Percentiles rank a stretch among this genome's conserved stretches.
These are phyloP conservation scores for Canariomyces notabilis DNA, from an alignment of 2,329 filamentous ascomycete species.

Conservation along the genomic window DNA sequence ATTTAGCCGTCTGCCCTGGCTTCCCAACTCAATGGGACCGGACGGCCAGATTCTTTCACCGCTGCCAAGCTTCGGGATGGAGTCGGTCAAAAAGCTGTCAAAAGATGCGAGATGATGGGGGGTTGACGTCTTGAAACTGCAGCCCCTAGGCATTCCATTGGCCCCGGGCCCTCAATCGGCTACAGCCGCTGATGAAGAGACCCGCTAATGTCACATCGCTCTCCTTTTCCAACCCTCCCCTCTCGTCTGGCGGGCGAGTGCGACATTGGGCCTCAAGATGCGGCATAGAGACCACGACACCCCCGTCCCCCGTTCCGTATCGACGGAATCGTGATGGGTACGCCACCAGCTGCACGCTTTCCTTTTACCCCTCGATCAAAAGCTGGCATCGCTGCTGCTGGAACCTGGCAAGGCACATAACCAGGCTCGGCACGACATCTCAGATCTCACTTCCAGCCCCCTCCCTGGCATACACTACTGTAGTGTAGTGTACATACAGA, in stretches of 20 bases:
- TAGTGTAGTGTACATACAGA: too few species aligned
- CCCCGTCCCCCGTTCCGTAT: neutral
- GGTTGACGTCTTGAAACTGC: neutral
- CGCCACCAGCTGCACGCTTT: neutral
- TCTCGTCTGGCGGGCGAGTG: constrained; percentile 1
- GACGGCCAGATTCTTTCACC: too few species aligned
- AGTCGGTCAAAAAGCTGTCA: too few species aligned
- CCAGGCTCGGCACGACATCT: neutral
- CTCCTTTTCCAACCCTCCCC: neutral
- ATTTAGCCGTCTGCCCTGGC: neutral
- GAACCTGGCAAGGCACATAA: neutral
- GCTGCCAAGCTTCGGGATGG: neutral
- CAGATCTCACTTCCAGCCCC: neutral
- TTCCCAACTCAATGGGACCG: neutral
- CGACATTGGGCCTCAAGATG: neutral
- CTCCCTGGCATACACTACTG: too few species aligned
- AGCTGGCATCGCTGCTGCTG: neutral
- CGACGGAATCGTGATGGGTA: neutral
- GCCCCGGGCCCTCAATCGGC: neutral
- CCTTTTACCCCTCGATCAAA: neutral
- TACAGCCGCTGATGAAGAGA: constrained; percentile 3
- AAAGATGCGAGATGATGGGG: too few species aligned
- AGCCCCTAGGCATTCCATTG: neutral
- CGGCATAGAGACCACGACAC: neutral
- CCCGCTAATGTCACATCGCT: constrained; percentile 1